Base-by-base conservation (phyloP, 345 rosid genomes). In the Corymbia maculata region DNA sequence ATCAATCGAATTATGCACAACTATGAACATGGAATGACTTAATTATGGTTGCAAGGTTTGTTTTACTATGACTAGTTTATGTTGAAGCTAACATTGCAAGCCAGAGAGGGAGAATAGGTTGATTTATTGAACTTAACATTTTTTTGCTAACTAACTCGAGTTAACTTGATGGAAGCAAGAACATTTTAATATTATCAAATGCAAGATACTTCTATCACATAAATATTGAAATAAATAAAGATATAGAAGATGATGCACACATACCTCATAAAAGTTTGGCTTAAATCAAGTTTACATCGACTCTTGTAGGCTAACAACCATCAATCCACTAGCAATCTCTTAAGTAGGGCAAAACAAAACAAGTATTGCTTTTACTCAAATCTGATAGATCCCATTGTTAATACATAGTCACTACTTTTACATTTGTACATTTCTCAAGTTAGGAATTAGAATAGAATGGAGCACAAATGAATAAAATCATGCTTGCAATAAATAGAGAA, bases 231-330 rank as follows among this genome's bases (percentile, higher is more conserved):
- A 59, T 59, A 79, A 79, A 9, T 30, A 16, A 0, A 16, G 1
- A 16, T 26, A 30, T 79, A 0, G 44, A 45, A 32, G 28, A 36
- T 32, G 13, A 30, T 36, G 44, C 44, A 14, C 32, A 16, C 24
- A 79, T 9, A 59, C 24, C 14, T 59, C 24, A 59, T 0, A 26
- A 0, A 4, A 4, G 14, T 28, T 59, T 26, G 30, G 24, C 7
- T 26, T 59, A 26, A 10, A 13, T 0, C n/a, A 59, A 59, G 26
- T 6, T 3, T 59, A 12, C 66, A 26, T 59, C 66, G n/a, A 59
- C n/a, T 59, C 66, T 59, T 28, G 11, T 0, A 1, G 0, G 24
- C n/a, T 59, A 59, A 59, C 0, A 59, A 55, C 21, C 61, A 55
- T 11, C 61, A 55, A 21, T 55, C 21, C 61, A 55, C 19, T 19